Conservation (phyloP, 345 rosid genomes). For the Rubroshorea leprosula region DNA sequence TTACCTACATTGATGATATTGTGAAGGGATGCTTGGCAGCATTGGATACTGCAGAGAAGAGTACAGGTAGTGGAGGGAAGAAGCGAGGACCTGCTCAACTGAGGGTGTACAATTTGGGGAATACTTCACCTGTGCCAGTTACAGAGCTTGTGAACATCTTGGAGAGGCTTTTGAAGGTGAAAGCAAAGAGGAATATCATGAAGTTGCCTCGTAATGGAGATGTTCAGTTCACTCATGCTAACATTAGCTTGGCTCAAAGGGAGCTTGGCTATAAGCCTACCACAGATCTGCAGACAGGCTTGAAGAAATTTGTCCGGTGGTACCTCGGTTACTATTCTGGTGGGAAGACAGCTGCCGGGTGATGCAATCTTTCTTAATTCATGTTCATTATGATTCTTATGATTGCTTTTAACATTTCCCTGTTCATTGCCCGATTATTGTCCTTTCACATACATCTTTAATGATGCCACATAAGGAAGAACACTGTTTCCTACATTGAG, state of each 20-base stretch:
- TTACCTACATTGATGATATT: constrained; percentile 88
- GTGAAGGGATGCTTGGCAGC: constrained; percentile 86
- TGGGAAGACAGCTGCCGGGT: constrained; percentile 53
- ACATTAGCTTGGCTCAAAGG: constrained; percentile 71
- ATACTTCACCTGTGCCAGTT: constrained; percentile 91
- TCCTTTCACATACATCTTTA: constrained; percentile 26
- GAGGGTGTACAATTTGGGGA: constrained; percentile 89
- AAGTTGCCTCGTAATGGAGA: constrained; percentile 92
- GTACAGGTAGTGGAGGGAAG: constrained; percentile 91
- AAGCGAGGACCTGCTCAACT: constrained; percentile 78
- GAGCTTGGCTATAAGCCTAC: constrained; percentile 86
- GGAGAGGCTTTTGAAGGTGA: constrained; percentile 79
- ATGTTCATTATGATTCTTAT: constrained; percentile 44
- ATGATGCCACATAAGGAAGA: constrained; percentile 26
- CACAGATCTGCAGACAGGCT: constrained; percentile 75
- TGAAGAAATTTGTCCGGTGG: constrained; percentile 95
- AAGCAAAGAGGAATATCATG: constrained; percentile 73
- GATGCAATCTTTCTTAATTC: constrained; percentile 27
- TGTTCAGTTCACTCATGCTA: constrained; percentile 89
- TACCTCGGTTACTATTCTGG: constrained; percentile 62
- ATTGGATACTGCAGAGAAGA: constrained; percentile 85
- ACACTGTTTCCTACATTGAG: constrained; percentile 19
- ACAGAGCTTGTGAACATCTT: constrained; percentile 68
- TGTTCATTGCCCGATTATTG: constrained; percentile 20
- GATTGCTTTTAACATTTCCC: constrained; percentile 36